Base-by-base conservation (phyloP, 306 rosid species). In the Boehmeria nivea region DNA sequence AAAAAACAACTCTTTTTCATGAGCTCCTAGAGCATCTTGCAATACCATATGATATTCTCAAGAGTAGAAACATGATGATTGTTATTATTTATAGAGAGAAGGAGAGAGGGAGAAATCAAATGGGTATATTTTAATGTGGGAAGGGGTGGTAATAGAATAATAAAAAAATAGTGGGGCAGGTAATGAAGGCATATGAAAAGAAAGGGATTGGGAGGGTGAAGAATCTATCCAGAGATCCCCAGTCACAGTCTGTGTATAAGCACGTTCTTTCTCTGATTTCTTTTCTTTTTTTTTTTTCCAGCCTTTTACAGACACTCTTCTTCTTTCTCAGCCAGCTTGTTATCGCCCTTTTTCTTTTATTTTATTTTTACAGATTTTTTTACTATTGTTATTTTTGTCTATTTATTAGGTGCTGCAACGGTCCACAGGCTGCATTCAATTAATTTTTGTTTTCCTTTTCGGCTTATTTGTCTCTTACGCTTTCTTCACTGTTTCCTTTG, bases 231-330 rank as follows among this genome's bases (percentile, higher is more conserved):
- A 78, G 88, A 73, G 73, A 60, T 47, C 20, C 17, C 27, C 43
- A 27, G 17, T 12, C 33, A 0, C 36, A 0, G 23, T 38, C 83
- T 76, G 76, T 71, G 61, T 75, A 73, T 17, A 8, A 54, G 44
- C 93, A 81, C 88, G 85, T 81, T 84, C 83, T 70, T 57, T 72
- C 63, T 62, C 58, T 66, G 70, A 69, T 63, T 71, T 65, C 72
- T 54, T 40, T 10, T 16, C 25, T 12, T 9, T 18, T 46, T 73
- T 58, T 43, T 12, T 44, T 75, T 57, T 38, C 61, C 81, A 69
- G 76, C 69, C 75, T 75, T 75, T 71, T 69, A 63, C 80, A 76
- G 73, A 14, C 55, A 40, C 60, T 60, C 60, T 68, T 60, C 71
- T 64, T 28, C 11, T 45, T 15, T 6, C n/a, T n/a, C n/a, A n/a